Base-by-base conservation (phyloP, 1,284 basidiomycete genomes). In the Ceratobasidium papillatum region DNA sequence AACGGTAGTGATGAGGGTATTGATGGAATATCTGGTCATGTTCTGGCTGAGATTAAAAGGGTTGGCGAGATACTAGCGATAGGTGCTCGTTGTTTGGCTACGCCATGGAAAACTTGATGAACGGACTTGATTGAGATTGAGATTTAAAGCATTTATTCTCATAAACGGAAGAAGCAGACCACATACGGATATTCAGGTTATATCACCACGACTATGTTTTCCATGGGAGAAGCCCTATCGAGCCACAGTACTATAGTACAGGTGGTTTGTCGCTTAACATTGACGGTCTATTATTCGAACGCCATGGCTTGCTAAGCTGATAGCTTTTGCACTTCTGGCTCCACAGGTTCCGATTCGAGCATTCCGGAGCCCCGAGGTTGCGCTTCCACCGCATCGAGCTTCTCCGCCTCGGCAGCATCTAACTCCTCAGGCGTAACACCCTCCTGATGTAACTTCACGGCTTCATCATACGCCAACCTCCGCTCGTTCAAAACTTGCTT, bases 401-500 rank as follows among this genome's bases (percentile, higher is more conserved):
- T 47, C 54, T 56, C 38, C 32, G 51, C 52, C 36, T 69, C 66
- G 34, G 51, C 45, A 25, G 64, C 64, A 9, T 34, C 64, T 11
- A 66, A 36, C 27, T 54, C 52, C 36, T 69, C 66, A 2, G 30
- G 36, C 11, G 54, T 59, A 11, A 59, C 66, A 8, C 66, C 66
- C 7, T 58, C 51, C 25, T 75, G 59, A 41, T 74, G 41, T 77
- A 4, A 90, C 87, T 77, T 89, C 86, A 83, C 93, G 83, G 84
- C 85, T n/a, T 86, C 82, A 58, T 86, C 81, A 34, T 96, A 92
- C 7, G 94, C 95, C 17, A 95, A 82, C 52, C 95, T 88, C 56
- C 97, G 91, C 81, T 99, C 97, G 80, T 96, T 96, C 72, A 99
- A 85, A 17, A 99, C 91, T 77, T 90, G 91, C 83, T 99, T 99